Evolutionary conservation across 225 moss, liverwort and hornwort genomes (phyloP), one percentile per base, ranked within the genome.

Genomic region (Sphagnum tenellum): DNA sequence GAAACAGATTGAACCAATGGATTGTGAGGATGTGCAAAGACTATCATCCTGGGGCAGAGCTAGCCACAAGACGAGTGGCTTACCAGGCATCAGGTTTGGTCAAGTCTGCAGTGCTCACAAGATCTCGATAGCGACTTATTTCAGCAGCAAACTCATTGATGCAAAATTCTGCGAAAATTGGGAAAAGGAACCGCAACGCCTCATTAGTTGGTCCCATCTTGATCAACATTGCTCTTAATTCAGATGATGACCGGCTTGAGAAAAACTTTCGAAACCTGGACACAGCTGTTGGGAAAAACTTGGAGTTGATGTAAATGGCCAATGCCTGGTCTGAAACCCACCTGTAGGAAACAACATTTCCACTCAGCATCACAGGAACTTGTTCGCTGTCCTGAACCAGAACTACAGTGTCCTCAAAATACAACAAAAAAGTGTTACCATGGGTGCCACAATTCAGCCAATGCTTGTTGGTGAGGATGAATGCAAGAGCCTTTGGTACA

Each of bases 321-420:
- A 89, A 68, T 12, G 98, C 87, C 81, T 98, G 98, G 75, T 98
- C 98, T 12, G 98, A 98, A 47, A 93, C 93, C 98, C 98, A 98
- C 73, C 98, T 98, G 52, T 9, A 52, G 7, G 7, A 52, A 52
- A 52, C 9, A 9, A 5, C 52, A 29, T 0, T 29, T 29, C 29
- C 29, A 29, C 29, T 29, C 29, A 29, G 29, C 29, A 29, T 29
- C 29, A 1, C 29, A 29, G 29, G 29, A 29, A 29, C 29, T 29
- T 29, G 29, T 29, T 29, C 29, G 29, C 29, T 29, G 29, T 29
- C 29, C 29, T 29, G 29, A 29, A 29, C 29, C 29, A 29, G 29
- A 29, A 29, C 29, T 29, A 29, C 29, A 29, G 0, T 29, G 29
- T 29, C 29, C 29, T 29, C 29, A 29, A 29, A 29, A 29, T 29